Conservation (phyloP, 1,284 basidiomycete species). For the Cystobasidium sp. region DNA sequence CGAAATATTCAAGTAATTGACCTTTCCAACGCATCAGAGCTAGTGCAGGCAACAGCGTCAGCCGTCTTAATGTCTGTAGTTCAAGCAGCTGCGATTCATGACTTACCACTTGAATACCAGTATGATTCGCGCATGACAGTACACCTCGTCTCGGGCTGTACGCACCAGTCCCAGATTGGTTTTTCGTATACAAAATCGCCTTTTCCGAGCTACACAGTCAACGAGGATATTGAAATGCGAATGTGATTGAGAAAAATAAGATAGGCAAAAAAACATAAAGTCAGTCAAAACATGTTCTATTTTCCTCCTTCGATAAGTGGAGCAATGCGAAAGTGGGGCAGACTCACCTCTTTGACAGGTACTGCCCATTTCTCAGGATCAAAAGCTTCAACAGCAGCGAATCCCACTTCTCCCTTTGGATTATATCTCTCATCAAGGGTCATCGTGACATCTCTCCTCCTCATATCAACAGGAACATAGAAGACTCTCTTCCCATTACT, state of each 20-base stretch:
- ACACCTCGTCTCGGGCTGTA: constrained; percentile 18
- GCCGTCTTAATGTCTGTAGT: neutral
- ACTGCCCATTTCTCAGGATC: constrained; percentile 32
- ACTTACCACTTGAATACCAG: constrained; percentile 15
- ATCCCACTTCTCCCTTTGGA: neutral
- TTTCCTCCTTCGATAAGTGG: neutral
- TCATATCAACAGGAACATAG: constrained; percentile 38
- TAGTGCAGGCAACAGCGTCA: neutral
- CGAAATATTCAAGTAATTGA: constrained; percentile 30
- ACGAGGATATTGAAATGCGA: too few species aligned
- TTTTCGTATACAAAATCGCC: constrained; percentile 21
- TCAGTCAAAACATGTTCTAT: too few species aligned
- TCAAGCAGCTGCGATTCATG: neutral
- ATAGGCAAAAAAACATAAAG: too few species aligned
- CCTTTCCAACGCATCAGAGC: constrained; percentile 14
- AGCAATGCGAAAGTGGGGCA: neutral
- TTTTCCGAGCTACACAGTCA: neutral
- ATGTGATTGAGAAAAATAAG: too few species aligned
- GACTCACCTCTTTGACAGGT: constrained; percentile 28
- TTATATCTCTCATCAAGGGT: constrained; percentile 9
- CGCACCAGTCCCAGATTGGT: constrained; percentile 21
- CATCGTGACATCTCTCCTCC: constrained; percentile 16
- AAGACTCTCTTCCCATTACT: constrained; percentile 28
- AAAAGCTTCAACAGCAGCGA: constrained; percentile 23
- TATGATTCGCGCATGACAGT: constrained; percentile 30